phyloP scores from a whole-genome alignment of 2,329 filamentous ascomycete genomes.

The Pseudogymnoascus sp. region DNA sequence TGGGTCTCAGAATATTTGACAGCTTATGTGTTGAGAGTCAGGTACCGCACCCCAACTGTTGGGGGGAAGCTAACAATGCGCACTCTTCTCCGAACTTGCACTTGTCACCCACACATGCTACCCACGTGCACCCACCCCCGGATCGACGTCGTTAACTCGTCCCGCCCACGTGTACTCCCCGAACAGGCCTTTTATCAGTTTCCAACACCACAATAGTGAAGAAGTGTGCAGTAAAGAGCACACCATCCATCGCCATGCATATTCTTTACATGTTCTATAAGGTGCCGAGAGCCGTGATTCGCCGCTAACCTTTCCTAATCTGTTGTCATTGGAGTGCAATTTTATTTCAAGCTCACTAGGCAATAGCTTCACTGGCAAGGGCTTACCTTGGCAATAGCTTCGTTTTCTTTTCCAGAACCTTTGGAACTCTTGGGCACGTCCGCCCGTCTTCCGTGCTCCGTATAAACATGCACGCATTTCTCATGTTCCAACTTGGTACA shows the following conservation, averaged over 20 bases:
- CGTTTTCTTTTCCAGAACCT: neutral
- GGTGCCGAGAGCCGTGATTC: neutral
- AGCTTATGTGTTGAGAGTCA: neutral
- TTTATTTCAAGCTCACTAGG: neutral
- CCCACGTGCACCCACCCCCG: neutral
- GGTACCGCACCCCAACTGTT: neutral
- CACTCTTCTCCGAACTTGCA: neutral
- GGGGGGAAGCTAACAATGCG: neutral
- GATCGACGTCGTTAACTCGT: neutral
- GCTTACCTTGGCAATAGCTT: neutral
- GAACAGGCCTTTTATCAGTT: neutral
- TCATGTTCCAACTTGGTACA: neutral
- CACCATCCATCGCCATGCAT: neutral
- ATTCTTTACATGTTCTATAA: neutral
- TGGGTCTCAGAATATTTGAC: neutral
- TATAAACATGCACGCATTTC: neutral
- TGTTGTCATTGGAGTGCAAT: neutral
- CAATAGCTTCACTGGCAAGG: neutral
- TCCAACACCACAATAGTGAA: neutral
- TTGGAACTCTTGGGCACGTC: neutral
- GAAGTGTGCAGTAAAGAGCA: neutral
- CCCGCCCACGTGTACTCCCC: neutral
- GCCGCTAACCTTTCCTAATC: neutral
- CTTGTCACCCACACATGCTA: neutral
- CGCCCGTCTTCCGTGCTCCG: neutral